These are phyloP conservation scores for Rhazya stricta DNA, from an alignment of 257 asterid species.

Conservation along the genomic window DNA sequence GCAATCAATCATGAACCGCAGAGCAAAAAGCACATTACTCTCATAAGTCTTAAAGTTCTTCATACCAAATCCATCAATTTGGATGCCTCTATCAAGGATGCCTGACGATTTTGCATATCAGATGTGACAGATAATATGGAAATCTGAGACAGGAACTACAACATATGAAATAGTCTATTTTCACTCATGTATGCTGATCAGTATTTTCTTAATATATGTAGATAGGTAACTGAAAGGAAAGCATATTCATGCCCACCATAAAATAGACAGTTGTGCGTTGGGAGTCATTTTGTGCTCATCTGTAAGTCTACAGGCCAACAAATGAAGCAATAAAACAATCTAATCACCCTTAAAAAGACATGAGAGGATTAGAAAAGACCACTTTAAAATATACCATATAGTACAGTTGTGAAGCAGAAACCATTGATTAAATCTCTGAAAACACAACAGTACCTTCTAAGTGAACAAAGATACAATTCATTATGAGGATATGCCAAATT, in stretches of 20 bases:
- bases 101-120: slow-evolving; percentile 40
- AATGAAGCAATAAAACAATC: not conserved
- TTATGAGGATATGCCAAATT: not conserved
- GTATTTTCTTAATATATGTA: not conserved
- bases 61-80: slow-evolving; percentile 86
- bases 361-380: not conserved
- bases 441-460: not conserved
- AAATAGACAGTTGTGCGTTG: not conserved
- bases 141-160: not conserved
- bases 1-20: slow-evolving; percentile 98
- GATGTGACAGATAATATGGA: not conserved
- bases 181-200: not conserved
- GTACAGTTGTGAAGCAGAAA: not conserved
- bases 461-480: not conserved
- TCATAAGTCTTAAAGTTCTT: slow-evolving; percentile 87
- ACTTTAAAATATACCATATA: not conserved
- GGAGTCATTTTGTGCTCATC: not conserved
- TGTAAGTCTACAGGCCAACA: not conserved
- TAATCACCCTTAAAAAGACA: not conserved
- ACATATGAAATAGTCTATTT: not conserved
- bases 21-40: slow-evolving; percentile 94
- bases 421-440: not conserved
- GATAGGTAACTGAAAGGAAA: not conserved
- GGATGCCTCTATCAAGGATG: slow-evolving; percentile 89
- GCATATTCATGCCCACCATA: not conserved